These are phyloP conservation scores for Comarum palustre DNA, from an alignment of 306 rosid genomes.

Conservation along the genomic window DNA sequence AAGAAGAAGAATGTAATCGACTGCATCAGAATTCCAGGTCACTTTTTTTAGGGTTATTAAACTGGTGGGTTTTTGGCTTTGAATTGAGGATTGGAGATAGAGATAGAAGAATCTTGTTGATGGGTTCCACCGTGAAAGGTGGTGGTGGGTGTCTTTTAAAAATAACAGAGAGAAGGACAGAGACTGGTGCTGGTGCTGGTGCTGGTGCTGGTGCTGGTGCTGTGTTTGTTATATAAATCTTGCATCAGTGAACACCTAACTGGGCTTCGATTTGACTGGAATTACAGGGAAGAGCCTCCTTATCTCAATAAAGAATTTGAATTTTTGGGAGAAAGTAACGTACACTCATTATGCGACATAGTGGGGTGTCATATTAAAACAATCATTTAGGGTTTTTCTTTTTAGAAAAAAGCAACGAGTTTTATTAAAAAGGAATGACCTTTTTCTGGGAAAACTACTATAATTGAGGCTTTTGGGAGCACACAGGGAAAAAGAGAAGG, in stretches of 20 bases:
- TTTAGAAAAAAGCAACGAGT: background rate
- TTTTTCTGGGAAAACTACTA: background rate
- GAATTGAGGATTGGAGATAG: conserved; percentile 13
- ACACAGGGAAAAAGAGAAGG: conserved; percentile 1
- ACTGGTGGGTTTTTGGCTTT: conserved; percentile 13
- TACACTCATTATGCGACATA: conserved; percentile 35
- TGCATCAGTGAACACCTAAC: conserved; percentile 19
- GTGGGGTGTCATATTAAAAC: conserved; percentile 32
- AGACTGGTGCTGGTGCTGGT: conserved; percentile 17
- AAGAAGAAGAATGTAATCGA: background rate
- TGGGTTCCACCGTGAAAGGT: conserved; percentile 43
- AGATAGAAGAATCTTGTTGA: conserved; percentile 27
- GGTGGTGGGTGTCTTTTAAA: conserved; percentile 24
- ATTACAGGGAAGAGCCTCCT: conserved; percentile 31
- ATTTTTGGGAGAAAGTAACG: conserved; percentile 52
- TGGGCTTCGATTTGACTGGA: conserved; percentile 19
- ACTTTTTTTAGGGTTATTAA: background rate
- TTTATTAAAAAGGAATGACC: conserved; percentile 12
- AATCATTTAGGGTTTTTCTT: conserved; percentile 16
- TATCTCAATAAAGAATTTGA: conserved; percentile 23
- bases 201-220: conserved; percentile 15
- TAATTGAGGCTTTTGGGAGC: background rate
- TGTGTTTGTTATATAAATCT: conserved; percentile 19
- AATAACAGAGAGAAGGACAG: background rate
- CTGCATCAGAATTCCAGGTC: background rate